Evolutionary conservation across 768 basidiomycete genomes (phyloP).

Genomic region (Suillus bovinus): DNA sequence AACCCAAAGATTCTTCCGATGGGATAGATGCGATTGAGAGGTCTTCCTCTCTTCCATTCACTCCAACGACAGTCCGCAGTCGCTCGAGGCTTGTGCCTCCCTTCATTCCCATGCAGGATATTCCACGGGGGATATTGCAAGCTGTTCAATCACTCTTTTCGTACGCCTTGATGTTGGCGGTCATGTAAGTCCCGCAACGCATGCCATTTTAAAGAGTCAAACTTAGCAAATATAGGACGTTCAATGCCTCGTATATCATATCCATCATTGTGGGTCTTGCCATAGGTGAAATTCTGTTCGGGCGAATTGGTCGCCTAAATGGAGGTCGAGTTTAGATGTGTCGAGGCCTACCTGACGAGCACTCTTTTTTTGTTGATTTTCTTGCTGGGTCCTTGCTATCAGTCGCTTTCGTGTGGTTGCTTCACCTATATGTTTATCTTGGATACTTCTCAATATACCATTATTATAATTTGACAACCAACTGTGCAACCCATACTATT

Average conservation of each 20-base stretch:
- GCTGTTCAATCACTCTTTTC: slow-evolving; percentile 60
- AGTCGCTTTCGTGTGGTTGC: neutral
- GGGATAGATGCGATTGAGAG: slow-evolving; percentile 13
- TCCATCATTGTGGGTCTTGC: slow-evolving; percentile 70
- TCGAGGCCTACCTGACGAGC: too few species aligned
- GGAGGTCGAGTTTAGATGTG: neutral
- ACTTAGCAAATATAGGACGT: slow-evolving; percentile 59
- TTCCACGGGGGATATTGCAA: slow-evolving; percentile 67
- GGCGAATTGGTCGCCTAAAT: slow-evolving; percentile 43
- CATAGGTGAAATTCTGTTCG: slow-evolving; percentile 74
- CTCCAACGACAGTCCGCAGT: slow-evolving; percentile 14
- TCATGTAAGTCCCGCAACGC: slow-evolving; percentile 60
- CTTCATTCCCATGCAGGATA: slow-evolving; percentile 67
- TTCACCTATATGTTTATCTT: neutral
- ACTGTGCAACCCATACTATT: neutral
- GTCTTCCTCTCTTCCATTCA: neutral
- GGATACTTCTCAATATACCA: neutral
- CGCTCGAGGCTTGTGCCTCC: slow-evolving; percentile 49
- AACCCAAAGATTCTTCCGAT: neutral
- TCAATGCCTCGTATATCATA: slow-evolving; percentile 76
- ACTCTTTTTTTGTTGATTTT: neutral
- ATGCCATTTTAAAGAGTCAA: slow-evolving; percentile 5
- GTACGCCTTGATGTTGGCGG: slow-evolving; percentile 77
- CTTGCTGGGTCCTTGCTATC: neutral
- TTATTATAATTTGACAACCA: neutral